Base-by-base conservation (phyloP, 176 grass and related monocot species). In the Oryza meridionalis region DNA sequence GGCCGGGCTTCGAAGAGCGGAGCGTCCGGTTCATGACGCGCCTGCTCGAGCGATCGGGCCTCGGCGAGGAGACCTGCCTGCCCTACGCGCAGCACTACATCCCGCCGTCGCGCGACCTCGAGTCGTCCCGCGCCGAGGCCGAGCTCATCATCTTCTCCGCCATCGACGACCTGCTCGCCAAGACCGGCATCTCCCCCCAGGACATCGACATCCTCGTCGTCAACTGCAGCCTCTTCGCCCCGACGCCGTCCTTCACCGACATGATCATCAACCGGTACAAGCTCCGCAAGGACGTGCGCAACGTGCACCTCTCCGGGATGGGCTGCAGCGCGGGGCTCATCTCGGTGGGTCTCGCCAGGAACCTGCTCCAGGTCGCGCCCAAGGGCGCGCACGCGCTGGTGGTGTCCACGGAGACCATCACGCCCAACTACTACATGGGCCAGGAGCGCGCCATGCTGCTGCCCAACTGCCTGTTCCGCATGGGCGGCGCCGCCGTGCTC, bases 51-150 rank as follows among this genome's bases (percentile, higher is more conserved):
- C 86, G 92, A 1, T 94, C 92, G 21, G 92, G 92, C 2, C 92
- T 94, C 5, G 89, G 92, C 1, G 92, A 94, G 79, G 92, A 94
- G 84, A 94, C 92, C 0, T 94, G 89, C 74, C 83, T 94, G 1
- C 92, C 92, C 4, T 88, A 85, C 69, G 92, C 92, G 67, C 89
- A 94, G 88, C 92, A 94, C 85, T 94, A 88, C 78, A 94, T 94
- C 79, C 92, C 92, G 21, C 92, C 92, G 14, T 78, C 64, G 9
- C 72, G 80, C 5, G 80, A 88, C 89, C 86, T 94, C 15, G 81
- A 82, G 76, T 84, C 86, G 14, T 88, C 92, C 65, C 83, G 92
- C 65, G 73, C 85, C 3, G 92, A 94, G 89, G 92, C 70, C 9
- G 86, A 91, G 75, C 70, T 94, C 27, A 51, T 91, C 51, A 58